Base-by-base conservation (phyloP, 1,139 yeast species). In the Debaryomyces subglobosus region DNA sequence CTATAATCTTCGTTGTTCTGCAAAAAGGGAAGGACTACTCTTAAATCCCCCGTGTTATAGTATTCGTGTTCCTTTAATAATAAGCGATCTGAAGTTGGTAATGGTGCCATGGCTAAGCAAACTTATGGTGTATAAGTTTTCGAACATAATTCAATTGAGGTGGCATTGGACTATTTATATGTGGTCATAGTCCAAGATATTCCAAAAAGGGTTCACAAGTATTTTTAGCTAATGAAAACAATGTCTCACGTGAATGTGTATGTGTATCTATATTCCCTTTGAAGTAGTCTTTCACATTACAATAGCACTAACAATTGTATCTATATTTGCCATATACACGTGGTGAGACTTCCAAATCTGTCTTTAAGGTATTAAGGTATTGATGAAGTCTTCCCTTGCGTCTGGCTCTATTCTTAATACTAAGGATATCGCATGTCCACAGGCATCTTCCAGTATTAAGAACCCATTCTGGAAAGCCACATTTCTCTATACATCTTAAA, bases 1-100 rank as follows among this genome's bases (percentile, higher is more conserved):
- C 23, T 20, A 6, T 18, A 27, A 16, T 9, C 36, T 9, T 42
- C 36, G 33, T 40, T 25, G 16, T 24, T 51, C 36, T 56, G 58
- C 39, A 57, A 52, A 41, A 57, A 56, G 2, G 62, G 61, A 43
- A 56, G 38, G 7, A 58, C 54, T 40, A 59, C 53, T 44, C 57
- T 56, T 24, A 56, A 32, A 50, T 58, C 58, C 18, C 64, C 65
- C 0, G 65, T 58, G 15, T 60, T 67, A 44, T 66, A 68, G 50
- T 65, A 68, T 25, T 65, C 65, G 52, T 68, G 72, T 45, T 68
- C 73, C 35, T 60, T 53, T 43, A 68, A 57, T 39, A 68, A 54
- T 32, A 49, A 49, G 16, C 49, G 43, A 47, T 68, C 73, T 33
- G 57, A 44, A 4, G 62, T 52, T 13, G 71, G 62, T 32, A 47